A percentile compares a stretch with the other conserved stretches of the same genome.
These are phyloP conservation scores for Tylopilus intermedius DNA, from an alignment of 768 basidiomycete species.

Conservation along the genomic window DNA sequence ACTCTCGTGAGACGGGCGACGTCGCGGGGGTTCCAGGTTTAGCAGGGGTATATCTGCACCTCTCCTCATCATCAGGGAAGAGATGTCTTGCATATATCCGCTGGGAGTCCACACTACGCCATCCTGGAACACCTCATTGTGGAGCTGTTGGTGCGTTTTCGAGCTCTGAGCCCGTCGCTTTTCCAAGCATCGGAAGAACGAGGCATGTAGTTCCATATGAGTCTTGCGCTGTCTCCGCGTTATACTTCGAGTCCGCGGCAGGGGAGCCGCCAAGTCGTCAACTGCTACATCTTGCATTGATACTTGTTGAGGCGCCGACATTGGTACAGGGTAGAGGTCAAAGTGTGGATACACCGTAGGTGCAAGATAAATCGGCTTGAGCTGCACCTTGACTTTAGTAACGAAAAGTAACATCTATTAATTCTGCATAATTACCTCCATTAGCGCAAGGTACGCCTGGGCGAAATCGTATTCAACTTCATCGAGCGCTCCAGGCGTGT, in stretches of 20 bases:
- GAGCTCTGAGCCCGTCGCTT: conserved; percentile 10
- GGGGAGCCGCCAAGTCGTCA: neutral
- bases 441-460: conserved; percentile 1
- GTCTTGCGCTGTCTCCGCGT: conserved; percentile 16
- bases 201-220: conserved; percentile 19
- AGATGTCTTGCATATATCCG: conserved; percentile 20
- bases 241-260: neutral
- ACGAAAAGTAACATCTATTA: neutral
- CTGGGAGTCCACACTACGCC: conserved; percentile 29
- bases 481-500: conserved; percentile 7
- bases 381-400: conserved; percentile 6
- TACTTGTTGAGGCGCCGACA: neutral
- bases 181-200: conserved; percentile 8
- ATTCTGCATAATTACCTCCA: conserved; percentile 10
- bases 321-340: conserved; percentile 17
- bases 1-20: neutral
- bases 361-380: neutral
- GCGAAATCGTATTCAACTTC: neutral
- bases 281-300: neutral
- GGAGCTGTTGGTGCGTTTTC: conserved; percentile 36
- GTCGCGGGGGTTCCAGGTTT: neutral
- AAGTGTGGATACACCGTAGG: conserved; percentile 23
- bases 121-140: conserved; percentile 29
- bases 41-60: neutral
- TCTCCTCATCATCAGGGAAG: neutral